Evolutionary conservation across 202 grass and related monocot genomes (phyloP), one percentile per base, ranked within the genome.

Genomic region (Schoenoplectus tabernaemontani): DNA sequence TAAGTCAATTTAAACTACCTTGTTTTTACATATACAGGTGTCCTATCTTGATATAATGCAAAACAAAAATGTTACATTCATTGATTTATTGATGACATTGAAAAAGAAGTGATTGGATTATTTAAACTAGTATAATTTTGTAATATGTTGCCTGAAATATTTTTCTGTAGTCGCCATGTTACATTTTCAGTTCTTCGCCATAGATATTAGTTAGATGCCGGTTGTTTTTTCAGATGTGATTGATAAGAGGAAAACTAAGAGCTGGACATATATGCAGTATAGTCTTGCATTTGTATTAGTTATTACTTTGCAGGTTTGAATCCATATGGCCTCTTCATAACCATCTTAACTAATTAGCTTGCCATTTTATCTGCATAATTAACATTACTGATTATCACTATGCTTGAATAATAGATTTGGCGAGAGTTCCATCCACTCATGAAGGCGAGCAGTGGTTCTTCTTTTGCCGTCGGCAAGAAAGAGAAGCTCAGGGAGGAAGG

Each of bases 381-480:
- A 19, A 56, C 36, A 42, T 11, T 9, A 41, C 42, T 2, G 37
- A 42, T 22, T 68, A 42, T 39, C 24, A 4, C 10, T 30, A 51
- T 51, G 13, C 15, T 51, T 51, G 48, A 51, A 51, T 51, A 51
- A 50, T 32, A 80, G 77, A 64, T 51, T 82, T 87, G 8, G 28
- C 88, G 83, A 51, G 84, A 76, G 59, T 78, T 23, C 58, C 43
- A 41, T 12, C 38, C 7, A 63, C 17, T 48, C 34, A 80, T 20
- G 82, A 84, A 7, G 88, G 42, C 4, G 90, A 93, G 81, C 90
- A 89, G 61, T 93, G 90, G 93, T 96, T 96, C 86, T 96, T 34
- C 88, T 96, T 96, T 77, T 91, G 93, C 85, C 88, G 85, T 48
- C 81, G 84, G 83, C 93, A 93, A 82, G 88, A 96, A 71, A 62